Evolutionary conservation across 2,329 filamentous ascomycete species (phyloP).

Genomic region (Penicillium capsulatum): DNA sequence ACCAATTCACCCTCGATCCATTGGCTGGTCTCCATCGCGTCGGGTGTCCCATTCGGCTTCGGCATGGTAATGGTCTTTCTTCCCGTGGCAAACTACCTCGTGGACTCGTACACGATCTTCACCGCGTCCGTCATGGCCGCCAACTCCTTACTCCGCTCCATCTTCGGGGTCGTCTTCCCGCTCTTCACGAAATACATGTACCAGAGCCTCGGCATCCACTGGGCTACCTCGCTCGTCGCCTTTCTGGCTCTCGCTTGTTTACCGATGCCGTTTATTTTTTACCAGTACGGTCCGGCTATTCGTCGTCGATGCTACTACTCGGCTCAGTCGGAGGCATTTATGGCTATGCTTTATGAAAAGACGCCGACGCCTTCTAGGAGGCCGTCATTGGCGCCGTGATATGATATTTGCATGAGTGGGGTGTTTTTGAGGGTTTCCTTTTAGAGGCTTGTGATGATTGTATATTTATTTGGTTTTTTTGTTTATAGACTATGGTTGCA

Average conservation of each 20-base stretch:
- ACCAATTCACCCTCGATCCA: conserved; percentile 46
- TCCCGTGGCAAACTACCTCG: conserved; percentile 40
- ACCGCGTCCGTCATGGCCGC: conserved; percentile 41
- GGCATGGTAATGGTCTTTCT: conserved; percentile 41
- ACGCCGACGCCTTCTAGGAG: too few species aligned
- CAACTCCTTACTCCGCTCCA: conserved; percentile 43
- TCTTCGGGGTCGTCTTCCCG: conserved; percentile 45
- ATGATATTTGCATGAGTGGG: too few species aligned
- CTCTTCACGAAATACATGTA: conserved; percentile 48
- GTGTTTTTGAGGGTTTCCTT: too few species aligned
- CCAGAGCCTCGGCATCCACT: conserved; percentile 42
- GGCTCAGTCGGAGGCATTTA: too few species aligned
- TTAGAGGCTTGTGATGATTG: too few species aligned
- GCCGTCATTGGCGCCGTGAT: too few species aligned
- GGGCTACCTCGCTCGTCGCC: conserved; percentile 44
- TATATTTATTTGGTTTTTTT: too few species aligned
- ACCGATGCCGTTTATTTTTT: conserved; percentile 41
- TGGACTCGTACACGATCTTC: conserved; percentile 42
- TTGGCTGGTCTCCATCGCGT: conserved; percentile 37
- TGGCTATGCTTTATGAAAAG: too few species aligned
- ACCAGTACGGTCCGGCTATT: conserved; percentile 42
- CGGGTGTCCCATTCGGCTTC: conserved; percentile 38
- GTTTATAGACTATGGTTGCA: too few species aligned
- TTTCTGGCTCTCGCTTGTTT: conserved; percentile 42
- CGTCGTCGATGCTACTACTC: too few species aligned